Conservation (phyloP, 225 moss, liverwort and hornwort genomes). For the Sphagnum tenellum region DNA sequence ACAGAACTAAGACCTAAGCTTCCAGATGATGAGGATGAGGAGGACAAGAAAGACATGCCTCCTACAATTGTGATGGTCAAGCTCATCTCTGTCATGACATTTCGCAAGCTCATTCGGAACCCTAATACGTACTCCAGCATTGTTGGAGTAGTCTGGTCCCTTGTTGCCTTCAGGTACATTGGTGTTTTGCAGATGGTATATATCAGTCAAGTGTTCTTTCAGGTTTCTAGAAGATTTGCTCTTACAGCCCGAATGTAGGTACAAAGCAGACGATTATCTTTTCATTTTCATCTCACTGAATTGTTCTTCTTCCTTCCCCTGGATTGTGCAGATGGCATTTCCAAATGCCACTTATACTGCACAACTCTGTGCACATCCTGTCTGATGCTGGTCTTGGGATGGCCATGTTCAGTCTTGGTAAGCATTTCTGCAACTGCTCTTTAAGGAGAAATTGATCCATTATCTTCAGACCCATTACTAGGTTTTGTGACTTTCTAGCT, state of each 20-base stretch:
- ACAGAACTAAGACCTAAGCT: conserved; percentile 78
- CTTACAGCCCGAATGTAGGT: background rate
- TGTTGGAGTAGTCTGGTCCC: conserved; percentile 74
- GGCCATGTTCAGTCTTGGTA: conserved; percentile 99
- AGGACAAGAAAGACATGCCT: conserved; percentile 51
- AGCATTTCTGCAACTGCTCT: conserved; percentile 2
- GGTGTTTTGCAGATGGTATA: background rate
- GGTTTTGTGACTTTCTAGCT: too few species aligned
- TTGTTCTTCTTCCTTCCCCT: background rate
- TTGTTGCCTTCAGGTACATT: conserved; percentile 70
- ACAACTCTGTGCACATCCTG: conserved; percentile 78
- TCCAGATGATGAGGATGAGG: conserved; percentile 54
- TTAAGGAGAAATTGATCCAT: too few species aligned
- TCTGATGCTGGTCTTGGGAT: conserved; percentile 97
- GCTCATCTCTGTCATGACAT: conserved; percentile 84
- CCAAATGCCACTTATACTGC: conserved; percentile 61
- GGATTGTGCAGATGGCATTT: conserved; percentile 62
- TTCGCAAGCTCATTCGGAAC: conserved; percentile 85
- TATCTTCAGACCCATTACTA: too few species aligned
- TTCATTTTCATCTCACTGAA: background rate
- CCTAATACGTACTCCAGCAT: conserved; percentile 90
- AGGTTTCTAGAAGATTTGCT: too few species aligned
- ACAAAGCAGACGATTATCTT: background rate
- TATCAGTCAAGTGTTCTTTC: too few species aligned
- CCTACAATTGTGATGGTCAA: conserved; percentile 76